Evolutionary conservation across 805 yeast species (phyloP), one percentile per base, ranked within the genome.

Genomic region (Candida tammaniensis): DNA sequence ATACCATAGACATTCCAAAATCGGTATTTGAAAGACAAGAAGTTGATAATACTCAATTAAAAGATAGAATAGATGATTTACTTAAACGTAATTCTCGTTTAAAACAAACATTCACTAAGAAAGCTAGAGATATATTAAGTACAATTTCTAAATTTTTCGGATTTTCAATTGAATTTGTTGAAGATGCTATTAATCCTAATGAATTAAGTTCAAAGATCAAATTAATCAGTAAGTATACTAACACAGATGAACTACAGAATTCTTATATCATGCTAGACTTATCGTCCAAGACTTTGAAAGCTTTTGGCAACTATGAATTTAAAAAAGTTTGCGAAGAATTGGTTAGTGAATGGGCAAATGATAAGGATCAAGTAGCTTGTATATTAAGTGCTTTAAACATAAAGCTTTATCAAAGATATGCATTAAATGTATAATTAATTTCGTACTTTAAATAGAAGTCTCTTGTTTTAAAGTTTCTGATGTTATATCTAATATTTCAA

Each of bases 321-420:
- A 65, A 61, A 38, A 38, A 37, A 7, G 22, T 59, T 19, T 64
- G 67, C 39, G 74, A 74, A 39, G 71, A 74, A 30, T 64, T 86
- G 38, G 69, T 83, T 11, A 58, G 70, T 7, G 72, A 74, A 38
- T 86, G 93, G 88, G 75, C 84, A 2, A 64, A 68, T 26, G 82
- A 82, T 26, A 74, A 78, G 43, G 73, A 72, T 18, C 86, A 84
- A 45, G 74, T 86, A 11, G 84, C 93, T 0, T 82, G 94, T 43
- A 82, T 87, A 44, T 60, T 87, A 35, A 80, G 89, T 38, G 86
- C 89, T 1, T 59, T 87, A 41, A 84, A 78, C 27, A 60, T 87
- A 35, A 81, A 76, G 51, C 54, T 86, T 11, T 80, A 75, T 59
- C 83, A 82, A 32, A 53, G 55, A 23, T 48, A 48, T 35, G 40